Base-by-base conservation (phyloP, 2,329 filamentous ascomycete species). In the Pseudocercospora crystallina region DNA sequence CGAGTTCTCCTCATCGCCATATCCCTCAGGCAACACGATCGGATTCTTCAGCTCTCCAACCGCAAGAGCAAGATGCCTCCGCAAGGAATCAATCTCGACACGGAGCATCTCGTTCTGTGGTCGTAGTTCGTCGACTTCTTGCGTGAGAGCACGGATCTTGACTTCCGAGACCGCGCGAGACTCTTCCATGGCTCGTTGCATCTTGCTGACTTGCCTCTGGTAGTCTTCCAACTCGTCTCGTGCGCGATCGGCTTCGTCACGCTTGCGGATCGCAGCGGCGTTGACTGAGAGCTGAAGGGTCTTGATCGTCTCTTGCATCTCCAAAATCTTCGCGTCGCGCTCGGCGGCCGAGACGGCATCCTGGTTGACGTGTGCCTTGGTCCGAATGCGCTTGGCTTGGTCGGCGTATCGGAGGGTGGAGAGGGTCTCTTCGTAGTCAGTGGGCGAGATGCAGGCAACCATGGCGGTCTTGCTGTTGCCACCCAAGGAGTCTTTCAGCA, bases 401-500 rank as follows among this genome's bases (percentile, higher is more conserved):
- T 99, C 92, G 14, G 94, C 94, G 70, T 99, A 99, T 33, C 94
- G 89, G 10, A 99, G 82, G 1, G 94, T 99, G 2, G 90, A 96
- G 1, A 99, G 80, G 0, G 94, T 99, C 70, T 99, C 94, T 50
- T 99, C 94, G 67, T 99, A 97, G 73, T 99, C 94, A 0, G 89
- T 86, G 0, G 94, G 94, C 5, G 90, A 86, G 61, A 99, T 96
- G 69, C 94, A 97, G 8, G 94, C 94, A 64, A 99, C 96, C 94
- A 99, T 99, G 56, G 94, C 94, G 8, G 94, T 99, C 73, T 97
- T 99, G 66, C 86, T 92, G 78, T 99, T 99, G 48, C 94, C 94
- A 10, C 94, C 94, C 0, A 99, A 78, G 1, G 89, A 95, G 71
- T 99, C 94, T 69, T 97, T 97, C 58, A 99, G 80, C 3, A 99